A percentile compares a stretch with the other conserved stretches of the same genome.
These are phyloP conservation scores for Avicennia marina DNA, from an alignment of 257 asterid genomes.

Conservation along the genomic window DNA sequence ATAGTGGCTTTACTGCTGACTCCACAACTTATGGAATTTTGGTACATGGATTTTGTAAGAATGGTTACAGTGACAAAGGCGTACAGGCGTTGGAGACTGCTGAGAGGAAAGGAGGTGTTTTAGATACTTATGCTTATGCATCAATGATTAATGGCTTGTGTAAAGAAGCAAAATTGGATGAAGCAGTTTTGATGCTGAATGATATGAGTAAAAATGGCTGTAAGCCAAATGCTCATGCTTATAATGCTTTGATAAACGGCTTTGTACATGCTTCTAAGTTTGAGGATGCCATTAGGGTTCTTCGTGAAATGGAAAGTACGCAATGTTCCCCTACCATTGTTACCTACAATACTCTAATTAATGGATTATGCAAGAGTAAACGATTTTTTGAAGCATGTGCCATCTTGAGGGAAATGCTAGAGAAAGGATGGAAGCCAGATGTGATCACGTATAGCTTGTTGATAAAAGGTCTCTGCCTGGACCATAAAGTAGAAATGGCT, in stretches of 20 bases:
- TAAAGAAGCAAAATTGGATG: constrained; percentile 55
- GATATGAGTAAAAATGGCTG: constrained; percentile 46
- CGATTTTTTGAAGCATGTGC: constrained; percentile 60
- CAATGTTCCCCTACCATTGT: constrained; percentile 57
- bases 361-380: constrained; percentile 73
- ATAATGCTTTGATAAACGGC: constrained; percentile 69
- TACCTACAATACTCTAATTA: constrained; percentile 66
- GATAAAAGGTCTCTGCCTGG: constrained; percentile 72
- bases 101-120: constrained; percentile 32
- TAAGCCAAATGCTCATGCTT: constrained; percentile 60
- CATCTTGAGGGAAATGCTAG: constrained; percentile 74
- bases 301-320: constrained; percentile 44
- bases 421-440: constrained; percentile 59
- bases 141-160: constrained; percentile 68
- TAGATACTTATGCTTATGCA: constrained; percentile 65
- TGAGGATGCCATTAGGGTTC: constrained; percentile 50
- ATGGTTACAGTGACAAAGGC: constrained; percentile 54
- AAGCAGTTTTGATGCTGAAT: constrained; percentile 60
- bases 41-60: constrained; percentile 75
- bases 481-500: constrained; percentile 58
- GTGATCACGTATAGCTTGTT: constrained; percentile 69
- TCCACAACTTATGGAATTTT: constrained; percentile 56
- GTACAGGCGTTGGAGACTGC: constrained; percentile 51
- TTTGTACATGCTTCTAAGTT: constrained; percentile 54
- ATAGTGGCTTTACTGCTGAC: constrained; percentile 50